A percentile compares a stretch with the other conserved stretches of the same genome.
These are phyloP conservation scores for Acer negundo DNA, from an alignment of 345 rosid species.

Conservation along the genomic window DNA sequence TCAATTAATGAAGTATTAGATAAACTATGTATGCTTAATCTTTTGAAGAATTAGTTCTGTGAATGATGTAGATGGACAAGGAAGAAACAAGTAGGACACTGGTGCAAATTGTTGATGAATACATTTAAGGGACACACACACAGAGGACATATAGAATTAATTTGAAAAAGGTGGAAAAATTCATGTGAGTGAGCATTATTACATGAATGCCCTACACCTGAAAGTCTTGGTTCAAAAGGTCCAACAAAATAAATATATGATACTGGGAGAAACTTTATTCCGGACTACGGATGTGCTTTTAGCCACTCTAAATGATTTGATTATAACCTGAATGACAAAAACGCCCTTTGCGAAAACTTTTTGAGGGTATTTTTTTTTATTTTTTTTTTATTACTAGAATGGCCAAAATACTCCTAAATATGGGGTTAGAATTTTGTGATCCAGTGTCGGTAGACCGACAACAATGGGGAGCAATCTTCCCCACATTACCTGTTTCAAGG, in stretches of 20 bases:
- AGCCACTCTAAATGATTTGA: constrained; percentile 8
- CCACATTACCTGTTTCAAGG: constrained; percentile 27
- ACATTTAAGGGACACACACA: background rate
- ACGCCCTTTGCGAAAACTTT: background rate
- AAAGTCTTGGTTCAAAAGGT: constrained; percentile 1
- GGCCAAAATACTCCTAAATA: constrained; percentile 1
- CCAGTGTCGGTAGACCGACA: constrained; percentile 39
- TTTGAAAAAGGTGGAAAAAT: background rate
- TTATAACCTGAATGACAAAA: background rate
- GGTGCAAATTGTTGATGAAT: constrained; percentile 8
- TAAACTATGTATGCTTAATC: background rate
- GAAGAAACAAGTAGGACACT: background rate
- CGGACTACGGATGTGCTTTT: constrained; percentile 22
- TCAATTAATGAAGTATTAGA: constrained; percentile 1
- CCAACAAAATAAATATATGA: constrained; percentile 13
- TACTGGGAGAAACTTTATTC: constrained; percentile 13
- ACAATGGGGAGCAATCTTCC: constrained; percentile 26
- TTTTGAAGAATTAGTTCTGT: background rate
- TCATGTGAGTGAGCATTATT: background rate
- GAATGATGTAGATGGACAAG: background rate
- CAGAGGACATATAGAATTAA: background rate
- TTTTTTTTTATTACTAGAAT: background rate
- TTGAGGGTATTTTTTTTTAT: background rate
- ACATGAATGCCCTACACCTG: constrained; percentile 6
- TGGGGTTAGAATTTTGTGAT: background rate